These are phyloP conservation scores for Nemophila menziesii DNA, from an alignment of 257 asterid species.

Conservation along the genomic window DNA sequence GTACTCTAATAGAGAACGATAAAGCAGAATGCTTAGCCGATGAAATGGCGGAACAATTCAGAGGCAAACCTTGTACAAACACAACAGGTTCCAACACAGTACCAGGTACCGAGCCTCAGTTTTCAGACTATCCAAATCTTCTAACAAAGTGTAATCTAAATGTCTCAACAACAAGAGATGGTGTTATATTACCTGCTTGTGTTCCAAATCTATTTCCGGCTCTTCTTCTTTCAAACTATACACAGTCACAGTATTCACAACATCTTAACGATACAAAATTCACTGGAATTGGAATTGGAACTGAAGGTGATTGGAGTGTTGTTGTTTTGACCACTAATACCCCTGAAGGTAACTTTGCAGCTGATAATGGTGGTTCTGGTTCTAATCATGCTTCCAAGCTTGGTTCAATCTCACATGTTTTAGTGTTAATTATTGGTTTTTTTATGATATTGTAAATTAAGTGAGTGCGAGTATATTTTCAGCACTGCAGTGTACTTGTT, in stretches of 20 bases:
- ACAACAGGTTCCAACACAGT: conserved; percentile 66
- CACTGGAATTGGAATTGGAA: conserved; percentile 64
- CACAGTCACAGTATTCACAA: conserved; percentile 48
- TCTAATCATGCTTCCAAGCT: conserved; percentile 22
- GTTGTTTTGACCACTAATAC: conserved; percentile 67
- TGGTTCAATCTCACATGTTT: conserved; percentile 12
- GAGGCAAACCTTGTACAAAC: conserved; percentile 70
- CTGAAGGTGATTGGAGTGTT: conserved; percentile 64
- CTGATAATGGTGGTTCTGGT: conserved; percentile 15
- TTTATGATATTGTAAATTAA: conserved; percentile 20
- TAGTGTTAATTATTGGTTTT: conserved; percentile 14
- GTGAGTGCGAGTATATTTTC: conserved; percentile 12
- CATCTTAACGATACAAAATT: conserved; percentile 49
- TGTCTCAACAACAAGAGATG: conserved; percentile 73
- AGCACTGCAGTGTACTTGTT: background rate
- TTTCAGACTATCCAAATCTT: conserved; percentile 40
- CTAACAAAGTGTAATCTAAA: conserved; percentile 57
- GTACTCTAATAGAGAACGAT: conserved; percentile 47
- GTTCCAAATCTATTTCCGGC: conserved; percentile 48
- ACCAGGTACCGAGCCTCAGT: conserved; percentile 55
- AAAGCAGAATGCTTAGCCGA: conserved; percentile 78
- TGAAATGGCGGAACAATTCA: conserved; percentile 59
- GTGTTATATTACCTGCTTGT: conserved; percentile 71
- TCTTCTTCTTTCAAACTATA: conserved; percentile 62
- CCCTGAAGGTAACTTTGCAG: conserved; percentile 43